A percentile compares a stretch with the other conserved stretches of the same genome.
phyloP scores from a whole-genome alignment of 129 eudicot species.

The Arctium lappa region DNA sequence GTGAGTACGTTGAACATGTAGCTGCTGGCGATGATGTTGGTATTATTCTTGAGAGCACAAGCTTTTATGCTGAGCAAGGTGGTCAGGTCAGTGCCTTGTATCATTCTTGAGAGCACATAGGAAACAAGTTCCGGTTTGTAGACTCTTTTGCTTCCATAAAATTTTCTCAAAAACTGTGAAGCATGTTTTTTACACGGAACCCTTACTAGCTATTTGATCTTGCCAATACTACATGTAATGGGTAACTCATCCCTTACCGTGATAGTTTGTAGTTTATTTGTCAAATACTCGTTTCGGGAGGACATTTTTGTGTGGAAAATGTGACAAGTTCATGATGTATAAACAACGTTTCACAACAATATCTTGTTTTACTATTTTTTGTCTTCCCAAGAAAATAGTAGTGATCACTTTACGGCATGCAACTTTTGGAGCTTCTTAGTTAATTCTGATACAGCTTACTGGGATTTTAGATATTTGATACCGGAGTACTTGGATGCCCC shows the following conservation, averaged over 20 bases:
- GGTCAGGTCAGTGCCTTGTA: slow-evolving; percentile 75
- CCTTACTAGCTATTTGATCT: background rate
- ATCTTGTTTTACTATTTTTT: background rate
- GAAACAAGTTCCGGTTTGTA: background rate
- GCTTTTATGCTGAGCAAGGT: slow-evolving; percentile 99
- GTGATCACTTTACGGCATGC: background rate
- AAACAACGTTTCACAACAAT: background rate
- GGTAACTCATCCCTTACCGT: background rate
- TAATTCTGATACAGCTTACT: background rate
- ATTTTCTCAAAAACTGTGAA: background rate
- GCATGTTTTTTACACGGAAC: background rate
- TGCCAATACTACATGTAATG: background rate
- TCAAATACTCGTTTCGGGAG: background rate
- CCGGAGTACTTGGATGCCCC: slow-evolving; percentile 77
- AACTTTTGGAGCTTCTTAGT: background rate
- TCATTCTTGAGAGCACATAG: background rate
- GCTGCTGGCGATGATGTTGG: slow-evolving; percentile 72
- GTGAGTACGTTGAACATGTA: slow-evolving; percentile 69
- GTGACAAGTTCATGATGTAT: background rate
- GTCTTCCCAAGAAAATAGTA: background rate
- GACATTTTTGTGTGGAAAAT: background rate
- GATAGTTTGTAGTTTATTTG: background rate
- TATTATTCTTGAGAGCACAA: slow-evolving; percentile 71
- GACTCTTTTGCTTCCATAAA: background rate
- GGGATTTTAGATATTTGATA: slow-evolving; percentile 70